Evolutionary conservation across 169 alveolate genomes (phyloP).

Genomic region (Perkinsus chesapeaki): DNA sequence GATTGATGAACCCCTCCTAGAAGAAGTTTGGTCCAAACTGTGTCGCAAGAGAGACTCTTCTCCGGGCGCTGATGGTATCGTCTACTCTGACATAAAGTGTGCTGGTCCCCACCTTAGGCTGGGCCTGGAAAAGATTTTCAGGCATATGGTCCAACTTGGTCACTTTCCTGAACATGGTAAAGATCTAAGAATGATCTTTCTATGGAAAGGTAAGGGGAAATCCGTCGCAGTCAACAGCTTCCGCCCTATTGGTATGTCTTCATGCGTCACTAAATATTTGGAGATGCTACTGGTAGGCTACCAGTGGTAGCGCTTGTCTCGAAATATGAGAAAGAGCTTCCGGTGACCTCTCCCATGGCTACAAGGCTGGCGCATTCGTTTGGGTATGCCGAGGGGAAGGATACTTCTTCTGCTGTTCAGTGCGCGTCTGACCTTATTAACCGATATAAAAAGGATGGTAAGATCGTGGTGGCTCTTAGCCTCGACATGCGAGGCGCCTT

Average conservation of each 20-base stretch:
- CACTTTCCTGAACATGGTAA: neutral
- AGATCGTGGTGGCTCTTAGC: neutral
- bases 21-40: neutral
- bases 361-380: neutral
- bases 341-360: neutral
- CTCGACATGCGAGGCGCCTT: neutral
- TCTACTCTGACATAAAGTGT: neutral
- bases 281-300: neutral
- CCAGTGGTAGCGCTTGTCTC: neutral
- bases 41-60: neutral
- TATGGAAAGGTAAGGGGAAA: neutral
- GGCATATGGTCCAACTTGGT: neutral
- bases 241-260: neutral
- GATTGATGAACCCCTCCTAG: neutral
- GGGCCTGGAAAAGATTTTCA: neutral
- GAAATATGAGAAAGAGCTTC: neutral
- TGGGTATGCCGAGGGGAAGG: neutral
- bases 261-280: neutral
- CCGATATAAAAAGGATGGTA: neutral
- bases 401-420: neutral
- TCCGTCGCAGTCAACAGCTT: neutral
- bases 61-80: neutral
- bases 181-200: neutral
- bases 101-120: neutral
- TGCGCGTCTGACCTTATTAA: neutral